Evolutionary conservation across 805 yeast species (phyloP), one percentile per base, ranked within the genome.

Genomic region (Suhomyces sp.): DNA sequence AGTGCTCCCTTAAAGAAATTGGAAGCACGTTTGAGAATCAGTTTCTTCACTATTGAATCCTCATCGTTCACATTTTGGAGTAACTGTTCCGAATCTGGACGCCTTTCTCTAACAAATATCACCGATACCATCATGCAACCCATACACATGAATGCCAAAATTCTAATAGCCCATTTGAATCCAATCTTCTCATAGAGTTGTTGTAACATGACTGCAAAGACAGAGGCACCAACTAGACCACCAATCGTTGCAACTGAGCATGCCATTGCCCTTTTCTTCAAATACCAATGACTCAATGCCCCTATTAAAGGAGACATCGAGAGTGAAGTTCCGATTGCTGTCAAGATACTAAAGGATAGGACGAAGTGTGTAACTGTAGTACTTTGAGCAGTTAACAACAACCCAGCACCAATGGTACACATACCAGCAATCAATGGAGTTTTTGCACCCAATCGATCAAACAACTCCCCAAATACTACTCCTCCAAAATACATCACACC

Each of bases 181-280:
- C 82, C 82, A 16, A 74, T 62, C 10, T 53, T 47, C 2, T 50
- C 51, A 44, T 76, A 79, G 19, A 79, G 52, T 20, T 63, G 60
- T 42, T 76, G 67, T 42, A 79, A 63, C 56, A 77, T 66, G 33
- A 76, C 55, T 3, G 83, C 81, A 57, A 79, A 71, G 6, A 8
- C 70, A 46, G 36, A 76, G 61, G 78, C 77, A 4, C 81, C 81
- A 8, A 74, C 47, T 4, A 77, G 67, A 0, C 79, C 74, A 11
- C 80, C 80, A 6, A 69, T 49, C 2, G 76, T 69, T 0, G 72
- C 72, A 5, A 72, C 40, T 3, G 76, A 72, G 14, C 65, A 55
- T 4, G 75, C 78, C 22, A 66, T 48, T 5, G 69, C 75, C 18
- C 79, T 54, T 35, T 56, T 62, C 26, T 42, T 56, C 25, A 56